Evolutionary conservation across 2,329 filamentous ascomycete species (phyloP), one percentile per base, ranked within the genome.

Genomic region (Ophiosphaerella herpotricha): DNA sequence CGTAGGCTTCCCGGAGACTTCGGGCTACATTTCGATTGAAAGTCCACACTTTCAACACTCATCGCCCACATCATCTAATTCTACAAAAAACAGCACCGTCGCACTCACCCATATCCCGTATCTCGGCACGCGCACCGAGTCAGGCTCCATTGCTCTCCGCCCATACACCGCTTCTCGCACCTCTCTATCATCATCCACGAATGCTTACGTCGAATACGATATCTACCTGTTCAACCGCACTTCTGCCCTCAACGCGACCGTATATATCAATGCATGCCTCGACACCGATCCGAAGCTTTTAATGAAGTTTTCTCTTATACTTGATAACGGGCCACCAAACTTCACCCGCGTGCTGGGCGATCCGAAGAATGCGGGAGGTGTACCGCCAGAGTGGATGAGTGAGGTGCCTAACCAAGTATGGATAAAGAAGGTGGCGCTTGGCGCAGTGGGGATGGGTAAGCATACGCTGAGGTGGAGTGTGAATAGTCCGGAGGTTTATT

Each of bases 261-360:
- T 68, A 5, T 71, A 77, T 2, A 56, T 60, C 32, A 60, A 53
- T 26, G 54, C 52, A 16, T 57, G 48, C 29, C 70, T 82, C 5
- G 80, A 82, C 52, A 75, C 76, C 0, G 75, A 82, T 43, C 78
- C 79, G 0, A 60, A 60, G 3, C 67, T 74, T 4, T 74, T 68
- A 8, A 76, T 82, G 70, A 66, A 68, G 23, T 82, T 77, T 46
- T 77, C 78, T 2, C 59, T 82, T 2, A 71, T 47, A 2, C 47
- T 63, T 7, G 50, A 61, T 18, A 41, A 46, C 14, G 23, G 16
- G 18, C 43, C 55, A 16, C 40, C 43, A 31, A 55, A 52, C 31
- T 57, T 61, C 48, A 46, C 45, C 8, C 18, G 61, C 50, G 45
- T 61, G n/a, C 44, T 57, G 7, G 48, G 54, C 12, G 46, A 57